Evolutionary conservation across 371 early-diverging fungal genomes (phyloP).

Genomic region (Gilbertella persicaria): DNA sequence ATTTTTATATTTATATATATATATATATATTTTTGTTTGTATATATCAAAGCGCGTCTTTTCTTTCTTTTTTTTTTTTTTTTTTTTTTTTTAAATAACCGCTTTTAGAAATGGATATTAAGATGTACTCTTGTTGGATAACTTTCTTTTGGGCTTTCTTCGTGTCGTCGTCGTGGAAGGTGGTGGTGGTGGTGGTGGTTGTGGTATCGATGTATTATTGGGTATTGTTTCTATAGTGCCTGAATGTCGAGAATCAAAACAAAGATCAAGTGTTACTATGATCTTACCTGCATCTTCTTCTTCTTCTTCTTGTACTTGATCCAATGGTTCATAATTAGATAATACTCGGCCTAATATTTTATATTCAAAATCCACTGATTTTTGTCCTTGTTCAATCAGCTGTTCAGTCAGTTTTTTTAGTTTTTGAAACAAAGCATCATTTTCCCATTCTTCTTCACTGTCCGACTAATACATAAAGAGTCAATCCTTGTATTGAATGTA

Average conservation of each 20-base stretch:
- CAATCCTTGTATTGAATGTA: too few species aligned
- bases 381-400: conserved; percentile 43
- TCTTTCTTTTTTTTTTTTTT: too few species aligned
- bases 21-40: too few species aligned
- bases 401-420: conserved; percentile 38
- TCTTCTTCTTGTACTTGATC: conserved; percentile 7
- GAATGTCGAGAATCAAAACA: background rate
- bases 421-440: conserved; percentile 43
- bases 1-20: too few species aligned
- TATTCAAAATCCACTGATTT: conserved; percentile 43
- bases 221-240: background rate
- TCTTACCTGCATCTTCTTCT: background rate
- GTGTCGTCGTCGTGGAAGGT: too few species aligned
- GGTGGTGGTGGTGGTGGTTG: too few species aligned
- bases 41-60: too few species aligned
- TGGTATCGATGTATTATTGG: background rate
- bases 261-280: background rate
- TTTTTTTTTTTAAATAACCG: too few species aligned
- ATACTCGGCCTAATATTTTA: conserved; percentile 40
- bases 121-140: background rate
- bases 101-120: background rate
- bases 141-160: background rate
- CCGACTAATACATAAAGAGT: background rate
- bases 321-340: conserved; percentile 29
- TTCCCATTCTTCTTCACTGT: conserved; percentile 42